Percentiles rank a stretch among this genome's conserved stretches.
These are phyloP conservation scores for Monascus ruber DNA, from an alignment of 2,329 filamentous ascomycete genomes.

Conservation along the genomic window DNA sequence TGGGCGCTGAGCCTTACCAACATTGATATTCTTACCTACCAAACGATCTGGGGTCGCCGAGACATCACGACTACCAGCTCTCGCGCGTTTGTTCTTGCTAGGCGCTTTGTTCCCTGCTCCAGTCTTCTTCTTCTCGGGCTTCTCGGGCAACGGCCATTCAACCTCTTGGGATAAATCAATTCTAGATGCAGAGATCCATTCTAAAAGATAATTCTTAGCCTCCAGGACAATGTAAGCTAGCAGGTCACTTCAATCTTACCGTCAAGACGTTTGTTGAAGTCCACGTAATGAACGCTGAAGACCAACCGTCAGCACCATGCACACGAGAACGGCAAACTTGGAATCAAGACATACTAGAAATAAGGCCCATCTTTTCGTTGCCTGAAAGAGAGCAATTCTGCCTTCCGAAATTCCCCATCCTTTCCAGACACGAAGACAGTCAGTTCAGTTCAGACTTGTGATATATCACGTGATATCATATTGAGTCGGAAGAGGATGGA, in stretches of 20 bases:
- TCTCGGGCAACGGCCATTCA: slow-evolving; percentile 90
- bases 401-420: slow-evolving; percentile 77
- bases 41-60: slow-evolving; percentile 45
- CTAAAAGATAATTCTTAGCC: slow-evolving; percentile 42
- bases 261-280: slow-evolving; percentile 83
- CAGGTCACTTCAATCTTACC: slow-evolving; percentile 20
- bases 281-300: slow-evolving; percentile 75
- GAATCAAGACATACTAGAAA: slow-evolving; percentile 51
- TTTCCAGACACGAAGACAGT: slow-evolving; percentile 14
- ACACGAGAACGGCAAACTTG: neutral
- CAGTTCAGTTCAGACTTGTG: too few relatives aligned
- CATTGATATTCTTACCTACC: slow-evolving; percentile 37
- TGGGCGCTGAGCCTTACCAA: slow-evolving; percentile 35
- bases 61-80: slow-evolving; percentile 41
- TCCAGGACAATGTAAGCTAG: neutral
- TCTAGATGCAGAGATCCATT: slow-evolving; percentile 76
- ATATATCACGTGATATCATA: slow-evolving; percentile 20
- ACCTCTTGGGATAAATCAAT: slow-evolving; percentile 85
- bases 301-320: neutral
- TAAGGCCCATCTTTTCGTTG: slow-evolving; percentile 78
- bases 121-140: slow-evolving; percentile 76
- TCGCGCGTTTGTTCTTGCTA: slow-evolving; percentile 48
- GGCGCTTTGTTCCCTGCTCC: slow-evolving; percentile 40
- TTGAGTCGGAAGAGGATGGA: slow-evolving; percentile 6
- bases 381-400: slow-evolving; percentile 91